Base-by-base conservation (phyloP, 306 rosid species). In the Calophaca sinica region DNA sequence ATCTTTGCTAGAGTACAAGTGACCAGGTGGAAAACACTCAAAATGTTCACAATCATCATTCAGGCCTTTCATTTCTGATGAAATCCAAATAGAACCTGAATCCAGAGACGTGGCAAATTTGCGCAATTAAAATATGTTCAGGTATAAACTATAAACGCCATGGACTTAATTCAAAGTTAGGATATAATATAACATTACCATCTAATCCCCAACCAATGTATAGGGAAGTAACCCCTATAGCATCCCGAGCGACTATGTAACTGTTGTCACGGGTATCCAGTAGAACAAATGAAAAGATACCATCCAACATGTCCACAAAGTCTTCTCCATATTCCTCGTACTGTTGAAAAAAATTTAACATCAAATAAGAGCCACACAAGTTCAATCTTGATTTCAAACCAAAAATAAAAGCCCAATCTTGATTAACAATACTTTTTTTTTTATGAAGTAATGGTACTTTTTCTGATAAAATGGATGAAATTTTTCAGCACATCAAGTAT, bases 151-250 rank as follows among this genome's bases (percentile, higher is more conserved):
- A 14, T 31, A 55, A 68, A 13, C 13, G 1, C 41, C 51, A 57
- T 44, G 14, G 68, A 28, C 68, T 82, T 15, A 66, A 42, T 44
- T 73, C 33, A 69, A 51, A 73, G 41, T 20, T 29, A 7, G 60
- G 13, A 53, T 33, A 51, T 8, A 2, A 7, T 13, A 36, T n/a
- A 45, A 66, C n/a, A 28, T 75, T 90, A 92, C 98, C 98, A 80
- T 96, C 97, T 15, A 87, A 89, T 62, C 98, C 94, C 98, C 99
- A 96, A 11, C 99, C 99, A 77, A 96, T 89, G 73, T 96, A 96
- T 53, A 96, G 89, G 70, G 97, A 86, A 74, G 98, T 96, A 71
- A 96, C 91, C 4, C 99, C 98, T 7, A 92, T 90, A 8, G 99
- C 97, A 90, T 96, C 99, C n/a, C 97, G 86, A 65, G 98, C 99